These are phyloP conservation scores for Tulasnella sp. DNA, from an alignment of 768 basidiomycete genomes.

Conservation along the genomic window DNA sequence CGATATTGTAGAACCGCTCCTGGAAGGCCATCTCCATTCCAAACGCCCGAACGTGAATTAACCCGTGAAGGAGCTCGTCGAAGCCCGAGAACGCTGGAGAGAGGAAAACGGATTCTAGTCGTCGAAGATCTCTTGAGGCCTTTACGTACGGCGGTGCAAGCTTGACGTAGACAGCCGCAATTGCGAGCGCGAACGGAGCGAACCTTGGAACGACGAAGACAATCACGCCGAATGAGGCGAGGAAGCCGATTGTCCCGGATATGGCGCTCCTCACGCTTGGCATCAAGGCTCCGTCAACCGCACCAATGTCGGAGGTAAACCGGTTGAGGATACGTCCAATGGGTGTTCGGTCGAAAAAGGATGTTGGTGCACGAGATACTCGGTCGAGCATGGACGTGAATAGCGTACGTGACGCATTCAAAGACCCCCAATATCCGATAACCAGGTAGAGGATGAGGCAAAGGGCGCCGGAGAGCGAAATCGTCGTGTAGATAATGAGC, in stretches of 20 bases:
- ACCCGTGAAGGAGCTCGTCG: conserved; percentile 59
- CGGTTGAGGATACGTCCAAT: conserved; percentile 73
- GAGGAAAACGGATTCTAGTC: conserved; percentile 57
- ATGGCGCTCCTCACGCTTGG: conserved; percentile 48
- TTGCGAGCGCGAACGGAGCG: conserved; percentile 55
- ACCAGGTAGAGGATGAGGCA: conserved; percentile 48
- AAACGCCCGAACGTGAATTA: conserved; percentile 62
- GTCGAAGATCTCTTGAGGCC: conserved; percentile 57
- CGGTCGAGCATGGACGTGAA: conserved; percentile 49
- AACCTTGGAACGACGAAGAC: conserved; percentile 56
- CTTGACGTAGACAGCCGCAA: conserved; percentile 61
- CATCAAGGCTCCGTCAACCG: conserved; percentile 58
- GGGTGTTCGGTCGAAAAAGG: conserved; percentile 68
- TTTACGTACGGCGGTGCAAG: conserved; percentile 53
- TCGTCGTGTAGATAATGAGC: conserved; percentile 55
- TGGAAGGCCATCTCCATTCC: conserved; percentile 64
- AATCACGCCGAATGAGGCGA: conserved; percentile 57
- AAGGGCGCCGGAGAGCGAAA: conserved; percentile 52
- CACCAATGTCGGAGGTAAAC: conserved; percentile 69
- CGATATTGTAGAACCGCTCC: conserved; percentile 51
- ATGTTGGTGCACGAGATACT: conserved; percentile 53
- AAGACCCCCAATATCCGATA: conserved; percentile 59
- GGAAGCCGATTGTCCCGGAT: conserved; percentile 51
- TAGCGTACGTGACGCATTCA: conserved; percentile 49
- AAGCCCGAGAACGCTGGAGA: conserved; percentile 69